Evolutionary conservation across 1,139 yeast species (phyloP).

Genomic region (Casaregolazyma suthepensis): DNA sequence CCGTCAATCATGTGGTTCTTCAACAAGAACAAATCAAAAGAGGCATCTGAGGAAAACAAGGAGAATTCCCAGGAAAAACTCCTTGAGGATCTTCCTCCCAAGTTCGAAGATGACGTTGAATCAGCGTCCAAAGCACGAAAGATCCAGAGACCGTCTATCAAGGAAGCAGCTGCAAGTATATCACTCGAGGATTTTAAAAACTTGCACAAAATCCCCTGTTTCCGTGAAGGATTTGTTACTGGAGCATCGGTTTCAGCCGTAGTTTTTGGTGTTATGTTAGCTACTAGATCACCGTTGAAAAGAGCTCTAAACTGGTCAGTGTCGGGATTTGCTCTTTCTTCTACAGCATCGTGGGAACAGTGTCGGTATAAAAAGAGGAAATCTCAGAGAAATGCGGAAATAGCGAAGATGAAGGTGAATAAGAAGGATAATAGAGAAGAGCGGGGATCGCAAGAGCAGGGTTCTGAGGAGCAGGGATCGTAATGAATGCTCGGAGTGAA

Average conservation of each 20-base stretch:
- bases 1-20: not conserved
- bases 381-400: slow-evolving; percentile 51
- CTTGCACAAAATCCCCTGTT: slow-evolving; percentile 72
- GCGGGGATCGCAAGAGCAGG: too few species aligned
- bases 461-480: too few species aligned
- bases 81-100: slow-evolving; percentile 33
- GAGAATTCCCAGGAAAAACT: slow-evolving; percentile 7
- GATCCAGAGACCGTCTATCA: slow-evolving; percentile 12
- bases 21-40: not conserved
- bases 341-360: slow-evolving; percentile 87
- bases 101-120: slow-evolving; percentile 27
- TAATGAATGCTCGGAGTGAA: too few species aligned
- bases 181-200: slow-evolving; percentile 49
- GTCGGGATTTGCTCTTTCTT: slow-evolving; percentile 74
- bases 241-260: slow-evolving; percentile 86
- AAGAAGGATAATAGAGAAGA: not conserved
- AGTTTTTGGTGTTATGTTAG: slow-evolving; percentile 58
- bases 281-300: slow-evolving; percentile 54
- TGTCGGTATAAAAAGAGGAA: slow-evolving; percentile 68
- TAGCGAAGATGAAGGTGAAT: slow-evolving; percentile 9
- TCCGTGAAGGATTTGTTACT: slow-evolving; percentile 79
- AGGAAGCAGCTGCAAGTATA: slow-evolving; percentile 23
- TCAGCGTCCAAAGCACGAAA: slow-evolving; percentile 7
- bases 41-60: not conserved
- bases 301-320: slow-evolving; percentile 77